Conservation (phyloP, 306 rosid genomes). For the Quillaja saponaria region DNA sequence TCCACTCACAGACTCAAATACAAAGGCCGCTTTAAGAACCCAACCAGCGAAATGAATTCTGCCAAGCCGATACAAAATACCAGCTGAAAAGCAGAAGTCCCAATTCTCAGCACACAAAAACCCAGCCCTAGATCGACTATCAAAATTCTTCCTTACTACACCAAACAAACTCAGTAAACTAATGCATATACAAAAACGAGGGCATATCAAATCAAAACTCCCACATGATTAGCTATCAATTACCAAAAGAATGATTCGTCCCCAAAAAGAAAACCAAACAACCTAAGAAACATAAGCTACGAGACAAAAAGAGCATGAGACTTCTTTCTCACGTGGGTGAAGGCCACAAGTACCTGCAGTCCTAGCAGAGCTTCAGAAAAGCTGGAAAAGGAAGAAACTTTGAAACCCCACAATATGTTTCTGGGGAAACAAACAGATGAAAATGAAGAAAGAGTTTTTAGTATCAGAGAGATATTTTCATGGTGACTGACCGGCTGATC, state of each 20-base stretch:
- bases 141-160: conserved; percentile 1
- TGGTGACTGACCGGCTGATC: conserved; percentile 35
- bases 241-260: conserved; percentile 3
- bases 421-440: conserved; percentile 22
- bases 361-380: conserved; percentile 20
- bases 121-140: conserved; percentile 35
- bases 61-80: conserved; percentile 13
- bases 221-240: conserved; percentile 2
- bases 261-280: background rate
- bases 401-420: conserved; percentile 29
- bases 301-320: conserved; percentile 7
- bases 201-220: conserved; percentile 23
- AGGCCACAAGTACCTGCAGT: conserved; percentile 47
- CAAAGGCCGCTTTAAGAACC: conserved; percentile 6
- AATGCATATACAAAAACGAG: background rate
- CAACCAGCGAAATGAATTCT: conserved; percentile 8
- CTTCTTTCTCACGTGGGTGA: conserved; percentile 42
- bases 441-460: conserved; percentile 18
- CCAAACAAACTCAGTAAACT: background rate
- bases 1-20: conserved; percentile 13
- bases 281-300: background rate
- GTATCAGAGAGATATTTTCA: conserved; percentile 32
- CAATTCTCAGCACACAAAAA: conserved; percentile 8
- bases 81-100: background rate
- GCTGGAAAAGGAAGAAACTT: conserved; percentile 1